phyloP scores from a whole-genome alignment of 768 basidiomycete genomes.

The Hydnomerulius pinastri region DNA sequence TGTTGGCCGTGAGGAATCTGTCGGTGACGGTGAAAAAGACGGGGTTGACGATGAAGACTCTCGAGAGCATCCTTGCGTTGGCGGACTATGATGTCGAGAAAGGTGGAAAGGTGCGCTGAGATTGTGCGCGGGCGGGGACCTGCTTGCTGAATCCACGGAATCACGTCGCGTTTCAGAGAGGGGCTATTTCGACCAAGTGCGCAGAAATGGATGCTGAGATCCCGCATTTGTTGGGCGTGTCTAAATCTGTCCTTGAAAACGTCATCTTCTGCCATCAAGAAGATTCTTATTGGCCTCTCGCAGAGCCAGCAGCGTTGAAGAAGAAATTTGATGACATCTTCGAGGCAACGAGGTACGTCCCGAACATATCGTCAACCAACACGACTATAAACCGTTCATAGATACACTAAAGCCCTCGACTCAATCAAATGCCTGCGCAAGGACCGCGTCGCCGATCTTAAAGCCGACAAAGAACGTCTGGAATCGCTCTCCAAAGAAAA shows the following conservation, averaged over 20 bases:
- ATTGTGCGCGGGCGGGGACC: too few relatives aligned
- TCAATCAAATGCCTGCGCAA: constrained; percentile 89
- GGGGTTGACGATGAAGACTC: constrained; percentile 93
- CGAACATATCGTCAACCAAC: not conserved
- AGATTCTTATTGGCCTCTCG: constrained; percentile 96
- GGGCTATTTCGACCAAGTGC: constrained; percentile 94
- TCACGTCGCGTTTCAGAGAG: constrained; percentile 58
- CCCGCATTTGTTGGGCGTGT: constrained; percentile 90
- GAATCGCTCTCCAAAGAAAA: constrained; percentile 80
- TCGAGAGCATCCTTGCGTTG: constrained; percentile 85
- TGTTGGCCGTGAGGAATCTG: constrained; percentile 89
- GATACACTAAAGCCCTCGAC: constrained; percentile 96
- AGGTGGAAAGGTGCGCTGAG: constrained; percentile 69
- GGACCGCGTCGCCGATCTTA: constrained; percentile 87
- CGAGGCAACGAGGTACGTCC: constrained; percentile 87
- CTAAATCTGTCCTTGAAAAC: constrained; percentile 95
- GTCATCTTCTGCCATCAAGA: constrained; percentile 99
- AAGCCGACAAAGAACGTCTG: constrained; percentile 88
- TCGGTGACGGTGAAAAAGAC: constrained; percentile 94
- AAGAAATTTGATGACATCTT: constrained; percentile 99
- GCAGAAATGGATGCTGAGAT: constrained; percentile 96
- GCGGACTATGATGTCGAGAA: constrained; percentile 67
- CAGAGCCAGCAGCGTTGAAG: constrained; percentile 88
- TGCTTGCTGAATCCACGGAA: not conserved
- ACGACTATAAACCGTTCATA: constrained; percentile 30